A percentile compares a stretch with the other conserved stretches of the same genome.
Evolutionary conservation across 176 grass and related monocot species (phyloP).

Genomic region (Oryza punctata): DNA sequence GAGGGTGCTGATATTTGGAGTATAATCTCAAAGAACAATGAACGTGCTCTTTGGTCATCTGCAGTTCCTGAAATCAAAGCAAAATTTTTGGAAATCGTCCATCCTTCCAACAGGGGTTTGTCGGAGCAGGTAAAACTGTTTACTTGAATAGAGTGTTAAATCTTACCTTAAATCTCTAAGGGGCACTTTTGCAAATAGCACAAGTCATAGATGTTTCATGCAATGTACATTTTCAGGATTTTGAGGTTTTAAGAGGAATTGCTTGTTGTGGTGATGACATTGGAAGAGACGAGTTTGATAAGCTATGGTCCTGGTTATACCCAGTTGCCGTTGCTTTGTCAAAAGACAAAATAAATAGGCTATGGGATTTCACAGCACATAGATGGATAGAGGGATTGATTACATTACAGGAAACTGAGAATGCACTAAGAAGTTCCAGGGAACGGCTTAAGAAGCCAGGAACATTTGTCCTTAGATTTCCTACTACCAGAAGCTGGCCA

Average conservation of each 20-base stretch:
- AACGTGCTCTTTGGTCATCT: constrained; percentile 76
- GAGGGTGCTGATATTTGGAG: constrained; percentile 72
- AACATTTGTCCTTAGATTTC: constrained; percentile 90
- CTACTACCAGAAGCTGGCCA: constrained; percentile 84
- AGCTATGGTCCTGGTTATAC: constrained; percentile 93
- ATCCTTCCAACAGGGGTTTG: constrained; percentile 65
- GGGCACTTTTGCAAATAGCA: neutral
- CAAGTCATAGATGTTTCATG: constrained; percentile 10
- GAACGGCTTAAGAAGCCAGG: constrained; percentile 44
- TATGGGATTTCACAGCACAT: constrained; percentile 67
- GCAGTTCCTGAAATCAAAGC: constrained; percentile 65
- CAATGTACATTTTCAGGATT: constrained; percentile 53
- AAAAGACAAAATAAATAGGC: constrained; percentile 61
- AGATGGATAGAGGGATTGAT: constrained; percentile 90
- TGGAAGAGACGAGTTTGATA: constrained; percentile 72
- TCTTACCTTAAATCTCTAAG: neutral
- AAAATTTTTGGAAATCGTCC: constrained; percentile 66
- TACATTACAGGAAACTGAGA: constrained; percentile 76
- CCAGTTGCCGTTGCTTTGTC: constrained; percentile 81
- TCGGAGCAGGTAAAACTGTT: constrained; percentile 65
- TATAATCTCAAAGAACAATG: constrained; percentile 69
- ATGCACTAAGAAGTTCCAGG: constrained; percentile 56
- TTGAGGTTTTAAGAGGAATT: constrained; percentile 75
- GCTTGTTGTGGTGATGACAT: constrained; percentile 70
- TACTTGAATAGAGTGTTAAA: constrained; percentile 8